Conservation (phyloP, 495 filamentous ascomycete genomes). For the Hypoxylon perforatum region DNA sequence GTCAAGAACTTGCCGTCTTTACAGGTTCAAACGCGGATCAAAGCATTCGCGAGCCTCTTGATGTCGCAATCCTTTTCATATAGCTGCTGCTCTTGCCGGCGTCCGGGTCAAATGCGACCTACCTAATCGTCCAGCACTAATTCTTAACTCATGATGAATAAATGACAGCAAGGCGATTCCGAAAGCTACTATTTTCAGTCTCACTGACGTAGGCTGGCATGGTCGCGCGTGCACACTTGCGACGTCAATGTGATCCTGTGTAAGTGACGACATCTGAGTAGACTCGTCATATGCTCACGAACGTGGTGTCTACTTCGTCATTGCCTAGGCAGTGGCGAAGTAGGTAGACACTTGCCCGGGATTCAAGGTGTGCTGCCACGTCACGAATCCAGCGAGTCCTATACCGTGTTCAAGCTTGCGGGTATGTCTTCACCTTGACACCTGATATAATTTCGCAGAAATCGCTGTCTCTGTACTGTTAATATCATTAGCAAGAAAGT, state of each 20-base stretch:
- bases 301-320: neutral
- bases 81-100: too few relatives aligned
- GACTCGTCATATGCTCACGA: neutral
- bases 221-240: too few relatives aligned
- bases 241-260: slow-evolving; percentile 48
- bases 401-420: neutral
- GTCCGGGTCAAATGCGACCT: too few relatives aligned
- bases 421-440: neutral
- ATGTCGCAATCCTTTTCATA: too few relatives aligned
- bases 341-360: slow-evolving; percentile 33
- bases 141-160: too few relatives aligned
- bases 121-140: too few relatives aligned
- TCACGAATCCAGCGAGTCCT: slow-evolving; percentile 45
- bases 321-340: slow-evolving; percentile 27
- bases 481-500: slow-evolving; percentile 13
- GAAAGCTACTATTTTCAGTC: too few relatives aligned
- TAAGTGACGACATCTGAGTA: slow-evolving; percentile 24
- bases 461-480: slow-evolving; percentile 42
- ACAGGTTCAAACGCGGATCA: too few relatives aligned
- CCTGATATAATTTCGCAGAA: slow-evolving; percentile 25
- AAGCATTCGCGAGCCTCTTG: too few relatives aligned
- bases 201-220: too few relatives aligned
- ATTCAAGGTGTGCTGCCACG: slow-evolving; percentile 49
- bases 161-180: too few relatives aligned
- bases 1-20: too few relatives aligned